A percentile compares a stretch with the other conserved stretches of the same genome.
These are phyloP conservation scores for Fomes fomentarius DNA, from an alignment of 1,284 basidiomycete genomes.

Conservation along the genomic window DNA sequence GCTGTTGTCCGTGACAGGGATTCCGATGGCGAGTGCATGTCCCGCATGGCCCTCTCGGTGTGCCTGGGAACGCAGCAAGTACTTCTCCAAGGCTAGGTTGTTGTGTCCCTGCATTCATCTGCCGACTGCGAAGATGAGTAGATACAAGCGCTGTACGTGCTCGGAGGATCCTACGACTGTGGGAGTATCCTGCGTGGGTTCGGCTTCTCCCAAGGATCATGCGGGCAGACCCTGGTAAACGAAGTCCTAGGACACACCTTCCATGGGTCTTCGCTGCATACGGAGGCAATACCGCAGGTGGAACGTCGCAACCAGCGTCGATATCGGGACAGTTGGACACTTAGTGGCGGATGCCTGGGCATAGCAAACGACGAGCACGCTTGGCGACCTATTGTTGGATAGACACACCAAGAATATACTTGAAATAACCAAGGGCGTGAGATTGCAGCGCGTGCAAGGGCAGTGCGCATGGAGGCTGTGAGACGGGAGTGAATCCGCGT, in stretches of 20 bases:
- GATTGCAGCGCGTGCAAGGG: too few relatives aligned
- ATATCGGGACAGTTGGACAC: too few relatives aligned
- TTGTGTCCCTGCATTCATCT: neutral
- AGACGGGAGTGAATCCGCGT: too few relatives aligned
- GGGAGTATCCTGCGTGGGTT: neutral
- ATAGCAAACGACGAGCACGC: neutral
- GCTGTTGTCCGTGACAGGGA: neutral
- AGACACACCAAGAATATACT: neutral
- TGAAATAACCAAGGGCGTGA: neutral
- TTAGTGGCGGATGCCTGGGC: neutral
- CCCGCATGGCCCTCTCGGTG: neutral
- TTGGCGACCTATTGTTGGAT: neutral
- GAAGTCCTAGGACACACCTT: neutral
- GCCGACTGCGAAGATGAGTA: neutral
- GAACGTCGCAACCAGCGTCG: too few relatives aligned
- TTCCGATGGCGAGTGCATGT: constrained; percentile 2
- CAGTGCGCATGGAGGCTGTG: too few relatives aligned
- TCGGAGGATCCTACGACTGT: constrained; percentile 2
- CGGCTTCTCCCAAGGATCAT: constrained; percentile 2
- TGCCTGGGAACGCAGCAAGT: constrained; percentile 2
- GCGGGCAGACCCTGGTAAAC: constrained; percentile 1
- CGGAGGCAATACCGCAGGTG: neutral
- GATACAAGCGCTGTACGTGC: neutral
- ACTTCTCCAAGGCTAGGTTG: neutral
- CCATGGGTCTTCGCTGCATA: neutral